Percentiles rank a stretch among this genome's conserved stretches.
Evolutionary conservation across 208 protist species (phyloP).

Genomic region (Kentomonas sorsogonicus): DNA sequence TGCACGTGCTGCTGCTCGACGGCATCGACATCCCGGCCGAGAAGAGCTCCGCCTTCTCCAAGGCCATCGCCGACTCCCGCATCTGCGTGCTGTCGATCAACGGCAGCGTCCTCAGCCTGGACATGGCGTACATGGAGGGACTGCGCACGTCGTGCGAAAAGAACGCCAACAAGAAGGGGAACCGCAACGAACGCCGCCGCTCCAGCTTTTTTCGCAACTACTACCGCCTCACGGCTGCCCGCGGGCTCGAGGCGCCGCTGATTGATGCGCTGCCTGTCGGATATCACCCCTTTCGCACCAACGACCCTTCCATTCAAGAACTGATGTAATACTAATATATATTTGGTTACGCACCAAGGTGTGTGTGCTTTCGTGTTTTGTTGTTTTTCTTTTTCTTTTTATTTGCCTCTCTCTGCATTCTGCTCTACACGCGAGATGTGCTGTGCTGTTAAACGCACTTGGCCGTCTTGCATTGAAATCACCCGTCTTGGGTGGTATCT

Average conservation of each 20-base stretch:
- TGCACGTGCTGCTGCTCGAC: conserved; percentile 66
- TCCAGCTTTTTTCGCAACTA: conserved; percentile 46
- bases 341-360: too few relatives aligned
- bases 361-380: too few relatives aligned
- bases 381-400: too few relatives aligned
- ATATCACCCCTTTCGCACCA: conserved; percentile 56
- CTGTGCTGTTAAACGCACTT: too few relatives aligned
- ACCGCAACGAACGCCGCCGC: conserved; percentile 1
- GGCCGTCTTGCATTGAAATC: too few relatives aligned
- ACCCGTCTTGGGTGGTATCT: too few relatives aligned
- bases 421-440: too few relatives aligned
- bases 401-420: conserved; percentile 7
- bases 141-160: conserved; percentile 19
- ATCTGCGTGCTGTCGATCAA: conserved; percentile 47
- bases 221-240: conserved; percentile 7
- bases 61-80: conserved; percentile 37
- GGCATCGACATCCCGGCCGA: conserved; percentile 35
- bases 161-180: background rate
- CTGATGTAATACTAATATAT: too few relatives aligned
- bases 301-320: conserved; percentile 84
- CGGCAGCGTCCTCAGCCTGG: conserved; percentile 15
- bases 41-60: conserved; percentile 33
- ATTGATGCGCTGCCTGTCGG: conserved; percentile 30
- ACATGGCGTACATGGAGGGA: conserved; percentile 20
- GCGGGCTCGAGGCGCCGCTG: conserved; percentile 1